Conservation (phyloP, 345 rosid species). For the Linum trigynum region DNA sequence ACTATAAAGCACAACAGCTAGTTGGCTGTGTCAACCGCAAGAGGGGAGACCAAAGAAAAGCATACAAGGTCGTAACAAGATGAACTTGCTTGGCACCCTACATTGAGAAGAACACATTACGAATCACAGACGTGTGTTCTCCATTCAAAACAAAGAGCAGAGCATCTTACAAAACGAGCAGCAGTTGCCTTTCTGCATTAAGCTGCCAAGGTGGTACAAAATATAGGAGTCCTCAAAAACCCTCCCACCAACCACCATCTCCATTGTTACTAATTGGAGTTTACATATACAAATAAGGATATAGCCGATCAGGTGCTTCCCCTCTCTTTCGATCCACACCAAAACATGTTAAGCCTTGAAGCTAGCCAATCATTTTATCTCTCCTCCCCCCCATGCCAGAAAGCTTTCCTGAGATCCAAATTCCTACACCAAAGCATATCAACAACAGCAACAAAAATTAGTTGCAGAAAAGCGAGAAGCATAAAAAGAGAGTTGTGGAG, state of each 20-base stretch:
- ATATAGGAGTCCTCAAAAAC: not conserved
- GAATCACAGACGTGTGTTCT: too few relatives aligned
- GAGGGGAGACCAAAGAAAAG: too few relatives aligned
- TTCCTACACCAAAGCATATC: conserved; percentile 35
- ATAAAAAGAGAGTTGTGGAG: not conserved
- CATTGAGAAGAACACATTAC: not conserved
- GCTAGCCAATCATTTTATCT: conserved; percentile 9
- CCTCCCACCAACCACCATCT: not conserved
- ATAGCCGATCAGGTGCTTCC: not conserved
- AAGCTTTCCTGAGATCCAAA: conserved; percentile 95
- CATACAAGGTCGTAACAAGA: too few relatives aligned
- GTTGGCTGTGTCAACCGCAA: too few relatives aligned
- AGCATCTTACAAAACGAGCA: not conserved
- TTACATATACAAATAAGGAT: not conserved
- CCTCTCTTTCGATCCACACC: not conserved
- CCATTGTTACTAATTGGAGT: not conserved
- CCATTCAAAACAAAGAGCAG: not conserved
- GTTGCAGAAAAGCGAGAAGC: not conserved
- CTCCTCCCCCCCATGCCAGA: conserved; percentile 62
- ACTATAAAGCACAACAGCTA: too few relatives aligned
- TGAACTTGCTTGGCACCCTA: too few relatives aligned
- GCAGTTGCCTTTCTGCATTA: not conserved
- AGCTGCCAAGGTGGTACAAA: not conserved
- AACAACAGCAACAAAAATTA: not conserved
- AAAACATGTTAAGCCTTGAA: not conserved